Base-by-base conservation (phyloP, 805 yeast genomes). In the Candida awuae region DNA sequence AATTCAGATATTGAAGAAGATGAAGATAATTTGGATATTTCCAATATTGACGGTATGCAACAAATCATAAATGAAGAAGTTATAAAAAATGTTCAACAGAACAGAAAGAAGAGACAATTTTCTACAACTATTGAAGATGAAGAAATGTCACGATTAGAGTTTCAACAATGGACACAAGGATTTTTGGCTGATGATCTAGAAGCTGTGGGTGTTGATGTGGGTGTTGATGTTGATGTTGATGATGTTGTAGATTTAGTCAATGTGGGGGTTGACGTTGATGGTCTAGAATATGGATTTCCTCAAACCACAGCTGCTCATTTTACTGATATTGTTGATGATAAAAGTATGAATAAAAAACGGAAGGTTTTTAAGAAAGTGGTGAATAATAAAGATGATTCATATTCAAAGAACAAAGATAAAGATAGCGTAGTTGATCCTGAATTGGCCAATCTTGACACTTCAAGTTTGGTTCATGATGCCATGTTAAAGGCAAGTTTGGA, bases 381-480 rank as follows among this genome's bases (percentile, higher is more conserved):
- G 21, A 20, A 5, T n/a, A 28, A 16, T 18, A 26, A 25, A 17
- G 22, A 31, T 12, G 25, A 29, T 19, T n/a, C 16, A 21, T n/a
- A 19, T 23, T 23, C 23, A 14, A 38, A 33, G 13, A 17, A 33
- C 5, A 25, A 29, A 5, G 33, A 27, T 26, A 71, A 68, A 9
- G 28, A 25, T 25, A 25, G 10, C 13, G 28, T 25, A 25, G 80
- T 75, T 25, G 81, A 76, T 52, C 80, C 81, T 0, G 81, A 71
- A 47, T 52, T 77, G 28, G 72, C 77, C 8, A 71, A 70, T 25
- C 28, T 38, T 6, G 77, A 70, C 41, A 48, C 62, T 4, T 50
- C 65, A 9, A 51, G 71, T 14, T 61, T 80, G 39, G 86, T 79
- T 9, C 76, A 79, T 43, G 84, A 80, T 34, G 84, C 84, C 2